phyloP scores from a whole-genome alignment of 108 stramenopile genomes.

The Fistulifera pelliculosa region DNA sequence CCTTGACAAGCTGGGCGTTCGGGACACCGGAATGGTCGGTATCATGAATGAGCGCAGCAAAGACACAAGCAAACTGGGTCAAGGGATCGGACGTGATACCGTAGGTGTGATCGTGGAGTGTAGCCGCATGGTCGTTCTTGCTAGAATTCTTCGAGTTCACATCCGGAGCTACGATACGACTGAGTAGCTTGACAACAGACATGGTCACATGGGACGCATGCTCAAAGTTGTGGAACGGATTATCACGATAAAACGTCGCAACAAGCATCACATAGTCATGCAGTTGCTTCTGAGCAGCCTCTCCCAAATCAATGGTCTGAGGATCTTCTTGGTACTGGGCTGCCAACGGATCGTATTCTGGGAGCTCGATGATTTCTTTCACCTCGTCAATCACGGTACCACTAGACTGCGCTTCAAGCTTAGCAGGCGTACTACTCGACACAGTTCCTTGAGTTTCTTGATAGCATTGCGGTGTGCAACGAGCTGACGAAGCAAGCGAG shows the following conservation, averaged over 20 bases:
- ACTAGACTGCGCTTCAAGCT: no score
- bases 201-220: conserved; percentile 33
- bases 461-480: conserved; percentile 10
- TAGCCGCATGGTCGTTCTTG: not conserved
- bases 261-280: conserved; percentile 24
- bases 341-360: conserved; percentile 7
- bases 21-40: conserved; percentile 43
- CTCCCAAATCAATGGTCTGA: conserved; percentile 15
- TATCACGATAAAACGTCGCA: conserved; percentile 30
- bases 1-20: conserved; percentile 22
- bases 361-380: conserved; percentile 23
- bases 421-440: not conserved
- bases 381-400: conserved; percentile 16
- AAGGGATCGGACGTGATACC: conserved; percentile 41
- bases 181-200: conserved; percentile 21
- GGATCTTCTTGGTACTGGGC: conserved; percentile 14
- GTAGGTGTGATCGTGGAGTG: conserved; percentile 28
- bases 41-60: conserved; percentile 43
- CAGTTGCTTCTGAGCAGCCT: conserved; percentile 25
- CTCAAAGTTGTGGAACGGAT: conserved; percentile 33
- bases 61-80: conserved; percentile 40
- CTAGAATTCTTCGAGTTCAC: not conserved
- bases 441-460: not conserved
- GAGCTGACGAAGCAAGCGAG: conserved; percentile 10
- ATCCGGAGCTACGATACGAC: conserved; percentile 21